A percentile compares a stretch with the other conserved stretches of the same genome.
Conservation (phyloP, 441 rosid genomes). For the Euphorbia corollata region DNA sequence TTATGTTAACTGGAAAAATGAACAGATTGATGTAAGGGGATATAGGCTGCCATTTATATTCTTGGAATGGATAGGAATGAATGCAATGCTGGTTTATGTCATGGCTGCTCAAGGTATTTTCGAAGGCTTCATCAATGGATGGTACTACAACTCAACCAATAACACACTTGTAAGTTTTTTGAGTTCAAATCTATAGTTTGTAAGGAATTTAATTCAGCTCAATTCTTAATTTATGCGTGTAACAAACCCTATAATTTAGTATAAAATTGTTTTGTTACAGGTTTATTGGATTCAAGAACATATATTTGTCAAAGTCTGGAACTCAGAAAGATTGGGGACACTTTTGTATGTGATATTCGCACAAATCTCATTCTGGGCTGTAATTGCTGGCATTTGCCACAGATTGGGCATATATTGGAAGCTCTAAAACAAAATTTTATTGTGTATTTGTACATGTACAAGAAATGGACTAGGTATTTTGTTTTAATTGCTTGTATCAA, state of each 20-base stretch:
- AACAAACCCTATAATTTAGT: too few relatives aligned
- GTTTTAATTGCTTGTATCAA: neutral
- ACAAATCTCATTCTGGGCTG: slow-evolving; percentile 50
- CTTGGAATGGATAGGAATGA: slow-evolving; percentile 76
- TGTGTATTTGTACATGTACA: neutral
- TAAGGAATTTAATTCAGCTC: too few relatives aligned
- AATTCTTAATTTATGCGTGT: too few relatives aligned
- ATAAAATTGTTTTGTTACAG: slow-evolving; percentile 19
- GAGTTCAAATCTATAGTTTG: too few relatives aligned
- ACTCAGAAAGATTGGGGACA: slow-evolving; percentile 42
- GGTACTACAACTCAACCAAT: slow-evolving; percentile 43
- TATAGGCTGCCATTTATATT: slow-evolving; percentile 41
- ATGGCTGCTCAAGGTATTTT: slow-evolving; percentile 71
- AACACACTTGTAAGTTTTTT: slow-evolving; percentile 43
- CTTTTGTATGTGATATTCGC: slow-evolving; percentile 56
- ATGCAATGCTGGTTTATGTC: slow-evolving; percentile 63
- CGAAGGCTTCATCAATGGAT: slow-evolving; percentile 52
- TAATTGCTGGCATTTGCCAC: slow-evolving; percentile 47
- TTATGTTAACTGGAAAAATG: neutral
- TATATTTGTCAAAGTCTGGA: slow-evolving; percentile 46
- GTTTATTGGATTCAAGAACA: slow-evolving; percentile 55
- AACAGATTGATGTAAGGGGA: slow-evolving; percentile 57
- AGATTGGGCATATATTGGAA: slow-evolving; percentile 54
- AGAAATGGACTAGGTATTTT: neutral
- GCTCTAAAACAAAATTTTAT: slow-evolving; percentile 25